These are phyloP conservation scores for Cyclotella choctawhatcheeana DNA, from an alignment of 108 stramenopile species.

Conservation along the genomic window DNA sequence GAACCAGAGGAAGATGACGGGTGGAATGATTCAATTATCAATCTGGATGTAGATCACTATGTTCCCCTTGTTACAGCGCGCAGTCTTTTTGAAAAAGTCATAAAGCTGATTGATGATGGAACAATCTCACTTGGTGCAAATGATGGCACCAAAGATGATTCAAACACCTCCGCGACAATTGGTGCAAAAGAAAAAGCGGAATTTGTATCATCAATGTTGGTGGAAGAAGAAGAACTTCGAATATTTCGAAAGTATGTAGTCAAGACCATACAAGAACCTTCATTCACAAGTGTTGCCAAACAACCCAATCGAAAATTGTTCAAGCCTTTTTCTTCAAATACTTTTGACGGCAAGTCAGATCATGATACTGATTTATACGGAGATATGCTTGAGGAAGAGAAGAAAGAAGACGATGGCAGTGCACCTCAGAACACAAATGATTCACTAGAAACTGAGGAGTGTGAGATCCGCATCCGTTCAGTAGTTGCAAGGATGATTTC, in stretches of 20 bases:
- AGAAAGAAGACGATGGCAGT: conserved; percentile 23
- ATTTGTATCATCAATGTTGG: conserved; percentile 32
- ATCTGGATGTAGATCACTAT: conserved; percentile 29
- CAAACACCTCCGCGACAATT: background rate
- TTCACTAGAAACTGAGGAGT: conserved; percentile 26
- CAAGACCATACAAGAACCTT: conserved; percentile 30
- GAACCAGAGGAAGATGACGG: conserved; percentile 6
- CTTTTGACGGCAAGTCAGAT: conserved; percentile 23
- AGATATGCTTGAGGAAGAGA: conserved; percentile 29
- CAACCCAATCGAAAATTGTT: conserved; percentile 27
- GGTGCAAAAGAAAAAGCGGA: conserved; percentile 12
- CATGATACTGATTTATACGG: conserved; percentile 44
- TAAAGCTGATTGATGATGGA: conserved; percentile 23
- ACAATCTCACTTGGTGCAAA: background rate
- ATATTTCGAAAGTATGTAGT: conserved; percentile 49
- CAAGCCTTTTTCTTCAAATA: conserved; percentile 10
- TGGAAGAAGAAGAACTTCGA: conserved; percentile 23
- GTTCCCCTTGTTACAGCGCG: conserved; percentile 38
- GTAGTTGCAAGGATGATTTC: conserved; percentile 11
- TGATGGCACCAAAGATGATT: background rate
- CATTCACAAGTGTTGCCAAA: conserved; percentile 11
- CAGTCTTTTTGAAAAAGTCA: conserved; percentile 38
- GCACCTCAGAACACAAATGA: background rate
- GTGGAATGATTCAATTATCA: conserved; percentile 14
- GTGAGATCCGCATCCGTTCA: conserved; percentile 43